A percentile compares a stretch with the other conserved stretches of the same genome.
Evolutionary conservation across 306 rosid genomes (phyloP).

Genomic region (Oxytropis ochrocephala): DNA sequence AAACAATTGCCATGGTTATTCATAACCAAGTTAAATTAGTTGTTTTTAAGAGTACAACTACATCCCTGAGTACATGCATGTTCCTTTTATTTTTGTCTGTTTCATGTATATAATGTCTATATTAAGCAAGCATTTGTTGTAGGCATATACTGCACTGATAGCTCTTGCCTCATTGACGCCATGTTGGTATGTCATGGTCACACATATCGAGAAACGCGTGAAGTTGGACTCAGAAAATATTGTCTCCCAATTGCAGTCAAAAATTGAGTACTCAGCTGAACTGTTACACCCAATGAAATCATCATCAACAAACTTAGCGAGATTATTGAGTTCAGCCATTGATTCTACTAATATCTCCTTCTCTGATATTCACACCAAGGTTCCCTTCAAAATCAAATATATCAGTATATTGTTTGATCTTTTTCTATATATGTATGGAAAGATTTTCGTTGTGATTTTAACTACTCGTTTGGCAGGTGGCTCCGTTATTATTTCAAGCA

Average conservation of each 20-base stretch:
- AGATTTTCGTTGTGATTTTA: not conserved
- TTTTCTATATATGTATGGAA: not conserved
- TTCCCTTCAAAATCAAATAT: not conserved
- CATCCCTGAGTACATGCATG: not conserved
- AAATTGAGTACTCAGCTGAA: conserved; percentile 15
- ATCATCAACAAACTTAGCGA: conserved; percentile 22
- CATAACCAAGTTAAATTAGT: not conserved
- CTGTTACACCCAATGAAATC: conserved; percentile 20
- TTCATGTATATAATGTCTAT: not conserved
- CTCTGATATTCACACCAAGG: conserved; percentile 25
- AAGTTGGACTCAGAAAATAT: conserved; percentile 8
- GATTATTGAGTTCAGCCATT: conserved; percentile 18
- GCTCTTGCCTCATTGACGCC: conserved; percentile 8
- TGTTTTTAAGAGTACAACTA: not conserved
- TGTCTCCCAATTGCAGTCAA: conserved; percentile 21
- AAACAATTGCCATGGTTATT: not conserved
- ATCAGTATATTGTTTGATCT: not conserved
- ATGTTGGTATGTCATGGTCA: conserved; percentile 25
- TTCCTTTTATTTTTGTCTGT: not conserved
- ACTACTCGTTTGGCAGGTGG: conserved; percentile 25
- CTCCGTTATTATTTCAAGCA: conserved; percentile 47
- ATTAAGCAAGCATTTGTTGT: conserved; percentile 5
- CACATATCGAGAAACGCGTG: not conserved
- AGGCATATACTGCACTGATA: conserved; percentile 20
- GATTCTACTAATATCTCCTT: conserved; percentile 3